Evolutionary conservation across 2,329 filamentous ascomycete genomes (phyloP).

Genomic region (Epichloe hybrida): DNA sequence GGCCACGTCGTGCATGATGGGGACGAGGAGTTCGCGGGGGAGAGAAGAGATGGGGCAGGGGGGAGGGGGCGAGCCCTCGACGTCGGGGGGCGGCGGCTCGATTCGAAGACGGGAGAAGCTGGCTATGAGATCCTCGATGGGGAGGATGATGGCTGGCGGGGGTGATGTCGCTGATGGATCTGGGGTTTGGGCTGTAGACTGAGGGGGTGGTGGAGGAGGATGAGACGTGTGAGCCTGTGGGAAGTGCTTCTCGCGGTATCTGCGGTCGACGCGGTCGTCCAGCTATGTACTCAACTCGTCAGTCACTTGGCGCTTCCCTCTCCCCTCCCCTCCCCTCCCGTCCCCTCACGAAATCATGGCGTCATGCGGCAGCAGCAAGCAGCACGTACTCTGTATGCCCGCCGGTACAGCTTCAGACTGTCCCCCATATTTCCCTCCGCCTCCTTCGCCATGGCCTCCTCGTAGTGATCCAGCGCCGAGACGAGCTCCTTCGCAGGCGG

Average conservation of each 20-base stretch:
- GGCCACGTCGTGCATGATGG: conserved; percentile 64
- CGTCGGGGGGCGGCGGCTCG: conserved; percentile 50
- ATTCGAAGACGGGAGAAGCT: conserved; percentile 63
- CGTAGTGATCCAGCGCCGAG: conserved; percentile 84
- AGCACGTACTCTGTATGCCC: conserved; percentile 61
- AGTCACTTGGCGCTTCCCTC: too few relatives aligned
- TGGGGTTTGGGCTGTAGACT: conserved; percentile 27
- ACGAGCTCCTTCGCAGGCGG: conserved; percentile 35
- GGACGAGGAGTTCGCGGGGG: conserved; percentile 78
- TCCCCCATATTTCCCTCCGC: conserved; percentile 74
- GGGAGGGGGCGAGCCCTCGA: conserved; percentile 58
- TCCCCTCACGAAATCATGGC: background rate
- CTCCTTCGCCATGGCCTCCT: conserved; percentile 82
- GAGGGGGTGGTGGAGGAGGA: conserved; percentile 12
- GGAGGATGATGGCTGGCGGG: conserved; percentile 31
- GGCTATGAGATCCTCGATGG: conserved; percentile 56
- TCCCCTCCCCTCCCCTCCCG: too few relatives aligned
- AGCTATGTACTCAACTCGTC: conserved; percentile 40
- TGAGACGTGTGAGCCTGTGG: conserved; percentile 30
- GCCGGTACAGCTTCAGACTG: conserved; percentile 75
- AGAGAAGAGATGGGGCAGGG: conserved; percentile 65
- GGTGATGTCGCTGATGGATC: conserved; percentile 7
- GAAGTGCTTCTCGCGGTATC: conserved; percentile 86
- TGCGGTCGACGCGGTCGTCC: conserved; percentile 70
- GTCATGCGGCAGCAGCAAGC: background rate